These are phyloP conservation scores for Vachellia collinsii DNA, from an alignment of 306 rosid species.

Conservation along the genomic window DNA sequence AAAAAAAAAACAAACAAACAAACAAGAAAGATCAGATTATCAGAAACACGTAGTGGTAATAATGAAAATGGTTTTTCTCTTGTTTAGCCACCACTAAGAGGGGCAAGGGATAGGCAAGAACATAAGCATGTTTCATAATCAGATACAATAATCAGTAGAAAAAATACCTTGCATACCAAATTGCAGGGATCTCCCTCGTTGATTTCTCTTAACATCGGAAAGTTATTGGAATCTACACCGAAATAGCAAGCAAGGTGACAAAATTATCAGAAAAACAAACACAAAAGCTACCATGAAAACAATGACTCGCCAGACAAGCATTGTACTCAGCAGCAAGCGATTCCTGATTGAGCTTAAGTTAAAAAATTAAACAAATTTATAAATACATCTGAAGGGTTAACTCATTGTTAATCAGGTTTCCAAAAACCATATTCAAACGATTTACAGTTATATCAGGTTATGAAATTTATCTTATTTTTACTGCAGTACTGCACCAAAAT, in stretches of 20 bases:
- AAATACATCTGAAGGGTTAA: constrained; percentile 4
- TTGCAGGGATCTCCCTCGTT: constrained; percentile 46
- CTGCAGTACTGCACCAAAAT: background rate
- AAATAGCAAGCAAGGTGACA: constrained; percentile 25
- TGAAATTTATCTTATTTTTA: background rate
- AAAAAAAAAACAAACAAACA: constrained; percentile 7
- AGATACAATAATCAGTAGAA: background rate
- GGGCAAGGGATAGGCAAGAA: background rate
- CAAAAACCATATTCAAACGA: background rate
- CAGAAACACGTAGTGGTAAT: constrained; percentile 20
- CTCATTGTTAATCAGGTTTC: background rate
- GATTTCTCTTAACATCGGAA: constrained; percentile 49
- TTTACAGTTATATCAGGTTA: background rate
- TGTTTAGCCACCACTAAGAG: background rate
- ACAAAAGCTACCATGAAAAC: background rate
- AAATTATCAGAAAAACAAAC: constrained; percentile 12
- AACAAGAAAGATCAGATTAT: constrained; percentile 17
- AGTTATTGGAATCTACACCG: constrained; percentile 47
- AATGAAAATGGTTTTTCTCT: background rate
- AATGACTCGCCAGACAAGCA: constrained; percentile 2
- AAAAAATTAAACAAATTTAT: constrained; percentile 26
- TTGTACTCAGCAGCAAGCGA: background rate
- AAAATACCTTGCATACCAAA: constrained; percentile 73
- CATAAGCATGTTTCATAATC: background rate
- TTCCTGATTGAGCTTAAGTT: constrained; percentile 21